phyloP scores from a whole-genome alignment of 495 filamentous ascomycete species.

The Penicillium cinerascens region DNA sequence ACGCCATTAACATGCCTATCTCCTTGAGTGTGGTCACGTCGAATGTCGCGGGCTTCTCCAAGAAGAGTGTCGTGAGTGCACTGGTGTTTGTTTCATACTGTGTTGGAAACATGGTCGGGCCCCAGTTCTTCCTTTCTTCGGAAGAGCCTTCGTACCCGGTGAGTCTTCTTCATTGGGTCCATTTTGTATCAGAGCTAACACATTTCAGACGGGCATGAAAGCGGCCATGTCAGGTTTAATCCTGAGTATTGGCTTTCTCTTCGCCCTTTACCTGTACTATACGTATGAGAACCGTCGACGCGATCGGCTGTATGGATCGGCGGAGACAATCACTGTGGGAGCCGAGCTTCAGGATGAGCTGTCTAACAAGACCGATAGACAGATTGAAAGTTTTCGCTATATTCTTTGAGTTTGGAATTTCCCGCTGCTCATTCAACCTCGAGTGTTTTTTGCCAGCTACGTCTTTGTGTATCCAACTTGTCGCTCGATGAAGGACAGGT shows the following conservation, averaged over 20 bases:
- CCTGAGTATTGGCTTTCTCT: slow-evolving; percentile 29
- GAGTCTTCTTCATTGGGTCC: slow-evolving; percentile 1
- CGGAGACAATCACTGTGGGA: slow-evolving; percentile 19
- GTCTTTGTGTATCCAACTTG: too few relatives aligned
- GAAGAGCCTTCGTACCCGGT: slow-evolving; percentile 37
- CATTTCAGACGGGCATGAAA: slow-evolving; percentile 32
- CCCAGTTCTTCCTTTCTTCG: slow-evolving; percentile 30
- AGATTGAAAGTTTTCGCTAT: slow-evolving; percentile 36
- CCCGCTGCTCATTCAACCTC: too few relatives aligned
- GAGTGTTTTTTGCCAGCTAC: too few relatives aligned
- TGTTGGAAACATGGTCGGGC: slow-evolving; percentile 48
- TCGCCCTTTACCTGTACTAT: slow-evolving; percentile 27
- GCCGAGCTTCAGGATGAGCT: slow-evolving; percentile 28
- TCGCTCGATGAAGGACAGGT: too few relatives aligned
- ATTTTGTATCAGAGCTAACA: background rate
- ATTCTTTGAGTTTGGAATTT: slow-evolving; percentile 6
- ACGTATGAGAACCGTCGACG: slow-evolving; percentile 27
- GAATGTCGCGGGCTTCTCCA: slow-evolving; percentile 52
- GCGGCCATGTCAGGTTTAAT: slow-evolving; percentile 30
- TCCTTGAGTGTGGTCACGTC: slow-evolving; percentile 52
- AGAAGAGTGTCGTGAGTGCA: slow-evolving; percentile 25
- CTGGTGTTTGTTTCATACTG: slow-evolving; percentile 45
- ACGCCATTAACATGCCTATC: slow-evolving; percentile 54
- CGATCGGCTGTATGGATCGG: slow-evolving; percentile 23
- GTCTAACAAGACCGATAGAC: slow-evolving; percentile 35